A percentile compares a stretch with the other conserved stretches of the same genome.
Evolutionary conservation across 1,139 yeast genomes (phyloP).

Genomic region (Pneumocystis sp.): DNA sequence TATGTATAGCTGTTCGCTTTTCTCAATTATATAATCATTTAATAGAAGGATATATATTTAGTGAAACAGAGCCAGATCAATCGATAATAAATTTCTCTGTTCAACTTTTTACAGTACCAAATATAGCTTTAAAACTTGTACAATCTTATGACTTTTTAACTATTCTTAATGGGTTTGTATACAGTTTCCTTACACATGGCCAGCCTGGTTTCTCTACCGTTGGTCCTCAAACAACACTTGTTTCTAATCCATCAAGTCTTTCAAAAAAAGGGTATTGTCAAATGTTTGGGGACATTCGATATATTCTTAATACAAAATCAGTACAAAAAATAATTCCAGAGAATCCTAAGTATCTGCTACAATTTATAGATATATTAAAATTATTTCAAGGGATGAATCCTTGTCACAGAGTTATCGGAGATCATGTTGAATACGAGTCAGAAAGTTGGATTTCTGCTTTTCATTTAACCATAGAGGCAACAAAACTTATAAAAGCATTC

Average conservation of each 20-base stretch:
- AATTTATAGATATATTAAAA: slow-evolving; percentile 47
- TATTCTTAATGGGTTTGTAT: slow-evolving; percentile 50
- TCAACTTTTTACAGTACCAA: slow-evolving; percentile 74
- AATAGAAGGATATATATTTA: slow-evolving; percentile 55
- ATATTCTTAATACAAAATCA: slow-evolving; percentile 21
- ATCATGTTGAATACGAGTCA: slow-evolving; percentile 82
- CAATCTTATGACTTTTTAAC: slow-evolving; percentile 51
- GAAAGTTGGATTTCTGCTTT: slow-evolving; percentile 74
- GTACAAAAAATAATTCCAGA: slow-evolving; percentile 28
- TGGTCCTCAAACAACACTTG: slow-evolving; percentile 23
- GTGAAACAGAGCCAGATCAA: slow-evolving; percentile 71
- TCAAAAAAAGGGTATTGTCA: slow-evolving; percentile 76
- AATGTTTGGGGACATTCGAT: slow-evolving; percentile 69
- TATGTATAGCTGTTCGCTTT: slow-evolving; percentile 38
- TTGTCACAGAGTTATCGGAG: slow-evolving; percentile 55
- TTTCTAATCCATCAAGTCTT: slow-evolving; percentile 29
- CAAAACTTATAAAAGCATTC: slow-evolving; percentile 26
- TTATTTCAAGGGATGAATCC: slow-evolving; percentile 74
- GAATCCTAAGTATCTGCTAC: slow-evolving; percentile 20
- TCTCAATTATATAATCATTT: slow-evolving; percentile 68
- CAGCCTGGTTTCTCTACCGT: slow-evolving; percentile 37
- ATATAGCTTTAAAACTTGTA: slow-evolving; percentile 56
- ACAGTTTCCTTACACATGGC: slow-evolving; percentile 47
- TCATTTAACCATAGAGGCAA: slow-evolving; percentile 44
- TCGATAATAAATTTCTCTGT: slow-evolving; percentile 68